Conservation (phyloP, 2,329 filamentous ascomycete genomes). For the Ophiostoma quercus region DNA sequence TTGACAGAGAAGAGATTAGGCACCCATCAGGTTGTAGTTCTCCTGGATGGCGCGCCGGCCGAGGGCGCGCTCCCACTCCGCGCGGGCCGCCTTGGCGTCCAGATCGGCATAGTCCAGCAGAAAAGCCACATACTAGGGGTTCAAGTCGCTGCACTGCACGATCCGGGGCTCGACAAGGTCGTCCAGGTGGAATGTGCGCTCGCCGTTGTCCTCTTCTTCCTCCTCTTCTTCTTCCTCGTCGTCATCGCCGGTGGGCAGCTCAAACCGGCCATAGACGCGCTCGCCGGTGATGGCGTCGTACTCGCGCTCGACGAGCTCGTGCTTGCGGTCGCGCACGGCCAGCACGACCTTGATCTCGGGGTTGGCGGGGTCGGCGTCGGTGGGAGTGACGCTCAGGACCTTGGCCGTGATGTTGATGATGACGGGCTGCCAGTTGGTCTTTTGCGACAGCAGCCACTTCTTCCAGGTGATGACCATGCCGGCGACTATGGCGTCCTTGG, state of each 20-base stretch:
- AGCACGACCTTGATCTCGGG: constrained; percentile 54
- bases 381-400: constrained; percentile 43
- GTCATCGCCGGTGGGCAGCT: constrained; percentile 54
- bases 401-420: constrained; percentile 61
- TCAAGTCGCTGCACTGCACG: background rate
- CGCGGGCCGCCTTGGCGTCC: background rate
- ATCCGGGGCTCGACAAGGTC: constrained; percentile 63
- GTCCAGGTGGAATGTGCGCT: constrained; percentile 52
- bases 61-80: constrained; percentile 6
- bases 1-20: background rate
- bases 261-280: constrained; percentile 71
- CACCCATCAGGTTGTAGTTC: background rate
- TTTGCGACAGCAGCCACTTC: constrained; percentile 54
- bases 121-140: constrained; percentile 9
- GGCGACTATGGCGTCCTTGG: constrained; percentile 43
- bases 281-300: constrained; percentile 65
- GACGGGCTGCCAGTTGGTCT: constrained; percentile 62
- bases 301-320: constrained; percentile 50
- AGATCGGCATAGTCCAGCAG: background rate
- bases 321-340: constrained; percentile 61
- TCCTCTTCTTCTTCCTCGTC: constrained; percentile 46
- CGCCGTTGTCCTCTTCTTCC: constrained; percentile 48
- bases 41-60: background rate
- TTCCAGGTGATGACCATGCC: constrained; percentile 68
- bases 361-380: constrained; percentile 44